These are phyloP conservation scores for Calonectria ilicicola DNA, from an alignment of 2,329 filamentous ascomycete species.

Conservation along the genomic window DNA sequence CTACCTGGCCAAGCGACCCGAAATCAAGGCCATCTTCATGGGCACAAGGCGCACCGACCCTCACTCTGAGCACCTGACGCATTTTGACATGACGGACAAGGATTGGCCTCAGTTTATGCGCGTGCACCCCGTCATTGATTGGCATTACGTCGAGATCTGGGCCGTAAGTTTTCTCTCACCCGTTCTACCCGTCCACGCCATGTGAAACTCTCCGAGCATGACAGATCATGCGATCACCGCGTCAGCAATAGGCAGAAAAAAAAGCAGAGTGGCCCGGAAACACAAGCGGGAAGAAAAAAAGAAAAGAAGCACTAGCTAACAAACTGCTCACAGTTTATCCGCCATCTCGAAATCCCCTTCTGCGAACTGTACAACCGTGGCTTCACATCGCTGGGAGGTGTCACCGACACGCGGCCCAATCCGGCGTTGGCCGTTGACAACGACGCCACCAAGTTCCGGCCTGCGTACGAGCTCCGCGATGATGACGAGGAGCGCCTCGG, in stretches of 20 bases:
- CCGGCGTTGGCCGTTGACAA: constrained; percentile 70
- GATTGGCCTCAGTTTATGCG: constrained; percentile 95
- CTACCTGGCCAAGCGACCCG: constrained; percentile 75
- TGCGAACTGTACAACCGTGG: constrained; percentile 89
- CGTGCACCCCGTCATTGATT: constrained; percentile 95
- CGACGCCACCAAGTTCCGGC: constrained; percentile 65
- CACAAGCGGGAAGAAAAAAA: neutral
- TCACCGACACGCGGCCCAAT: constrained; percentile 89
- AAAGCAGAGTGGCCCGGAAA: neutral
- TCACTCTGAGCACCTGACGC: constrained; percentile 81
- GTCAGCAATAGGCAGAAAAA: neutral
- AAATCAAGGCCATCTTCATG: constrained; percentile 70
- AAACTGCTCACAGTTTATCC: constrained; percentile 73
- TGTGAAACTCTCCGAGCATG: neutral
- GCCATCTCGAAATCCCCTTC: constrained; percentile 83
- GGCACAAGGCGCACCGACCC: constrained; percentile 91
- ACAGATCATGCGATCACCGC: neutral
- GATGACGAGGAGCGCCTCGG: constrained; percentile 86
- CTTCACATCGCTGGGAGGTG: constrained; percentile 93
- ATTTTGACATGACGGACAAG: constrained; percentile 88
- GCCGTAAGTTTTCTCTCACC: constrained; percentile 69
- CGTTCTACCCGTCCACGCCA: neutral
- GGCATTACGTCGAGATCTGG: constrained; percentile 94
- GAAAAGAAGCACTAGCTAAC: constrained; percentile 26
- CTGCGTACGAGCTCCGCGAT: constrained; percentile 80